These are phyloP conservation scores for Ziziphus jujuba DNA, from an alignment of 306 rosid genomes.

Conservation along the genomic window DNA sequence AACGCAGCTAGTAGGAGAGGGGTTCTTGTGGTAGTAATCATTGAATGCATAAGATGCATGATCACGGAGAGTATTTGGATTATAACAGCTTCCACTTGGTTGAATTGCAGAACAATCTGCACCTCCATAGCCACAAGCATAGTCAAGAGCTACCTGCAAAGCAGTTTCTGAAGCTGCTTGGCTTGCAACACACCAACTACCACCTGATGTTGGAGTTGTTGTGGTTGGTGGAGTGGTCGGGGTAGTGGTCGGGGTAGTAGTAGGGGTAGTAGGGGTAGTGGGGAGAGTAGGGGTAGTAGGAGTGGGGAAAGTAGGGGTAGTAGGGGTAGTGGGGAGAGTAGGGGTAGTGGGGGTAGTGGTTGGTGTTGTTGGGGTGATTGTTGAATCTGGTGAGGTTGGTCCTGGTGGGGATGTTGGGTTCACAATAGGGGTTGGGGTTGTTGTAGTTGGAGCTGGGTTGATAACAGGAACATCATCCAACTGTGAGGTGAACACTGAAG, in stretches of 20 bases:
- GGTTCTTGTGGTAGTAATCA: slow-evolving; percentile 80
- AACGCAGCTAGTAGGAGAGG: slow-evolving; percentile 71
- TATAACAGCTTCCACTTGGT: slow-evolving; percentile 67
- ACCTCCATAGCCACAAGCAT: slow-evolving; percentile 90
- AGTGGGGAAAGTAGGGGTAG: slow-evolving; percentile 12
- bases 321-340: slow-evolving; percentile 28
- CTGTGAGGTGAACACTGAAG: slow-evolving; percentile 40
- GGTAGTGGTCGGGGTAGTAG: slow-evolving; percentile 6
- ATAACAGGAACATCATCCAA: slow-evolving; percentile 58
- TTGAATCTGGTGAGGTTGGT: slow-evolving; percentile 36
- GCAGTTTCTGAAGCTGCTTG: slow-evolving; percentile 66
- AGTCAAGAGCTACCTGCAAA: slow-evolving; percentile 86
- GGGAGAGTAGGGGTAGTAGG: slow-evolving; percentile 29
- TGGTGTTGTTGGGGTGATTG: slow-evolving; percentile 35
- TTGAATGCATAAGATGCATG: slow-evolving; percentile 97
- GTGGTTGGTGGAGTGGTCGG: slow-evolving; percentile 37
- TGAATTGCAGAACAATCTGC: slow-evolving; percentile 79
- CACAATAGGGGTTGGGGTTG: slow-evolving; percentile 43
- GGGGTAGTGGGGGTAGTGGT: background rate
- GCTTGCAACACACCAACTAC: slow-evolving; percentile 81
- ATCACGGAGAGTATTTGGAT: slow-evolving; percentile 63
- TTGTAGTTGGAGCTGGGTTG: slow-evolving; percentile 84
- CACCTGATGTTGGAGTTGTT: slow-evolving; percentile 47
- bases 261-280: slow-evolving; percentile 27
- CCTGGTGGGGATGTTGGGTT: slow-evolving; percentile 51